A percentile compares a stretch with the other conserved stretches of the same genome.
Evolutionary conservation across 148 eudicot species (phyloP).

Genomic region (Silene conica): DNA sequence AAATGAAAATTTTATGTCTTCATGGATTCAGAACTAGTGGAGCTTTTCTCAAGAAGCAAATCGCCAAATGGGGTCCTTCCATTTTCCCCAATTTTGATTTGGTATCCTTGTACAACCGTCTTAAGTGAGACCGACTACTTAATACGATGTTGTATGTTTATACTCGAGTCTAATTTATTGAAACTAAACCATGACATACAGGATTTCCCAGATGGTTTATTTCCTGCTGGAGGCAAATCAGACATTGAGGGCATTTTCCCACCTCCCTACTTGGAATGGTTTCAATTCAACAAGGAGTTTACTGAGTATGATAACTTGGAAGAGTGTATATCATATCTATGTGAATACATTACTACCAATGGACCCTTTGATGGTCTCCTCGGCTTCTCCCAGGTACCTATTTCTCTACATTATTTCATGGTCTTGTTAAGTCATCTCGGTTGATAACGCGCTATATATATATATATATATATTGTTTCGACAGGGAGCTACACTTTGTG

Average conservation of each 20-base stretch:
- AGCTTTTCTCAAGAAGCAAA: slow-evolving; percentile 63
- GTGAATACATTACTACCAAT: slow-evolving; percentile 57
- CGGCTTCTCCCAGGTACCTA: slow-evolving; percentile 74
- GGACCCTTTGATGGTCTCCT: slow-evolving; percentile 86
- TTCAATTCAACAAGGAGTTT: slow-evolving; percentile 73
- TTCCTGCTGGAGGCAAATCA: slow-evolving; percentile 77
- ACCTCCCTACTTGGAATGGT: slow-evolving; percentile 90
- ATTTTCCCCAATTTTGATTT: slow-evolving; percentile 54
- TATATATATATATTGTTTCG: background rate
- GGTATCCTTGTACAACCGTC: slow-evolving; percentile 31
- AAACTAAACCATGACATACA: slow-evolving; percentile 15
- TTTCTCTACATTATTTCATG: too few species aligned
- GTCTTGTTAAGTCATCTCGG: too few species aligned
- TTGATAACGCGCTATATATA: too few species aligned
- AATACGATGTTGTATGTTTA: too few species aligned
- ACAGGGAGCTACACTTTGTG: slow-evolving; percentile 67
- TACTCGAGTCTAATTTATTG: too few species aligned
- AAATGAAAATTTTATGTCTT: slow-evolving; percentile 66
- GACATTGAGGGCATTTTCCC: slow-evolving; percentile 81
- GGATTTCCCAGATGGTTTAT: slow-evolving; percentile 72
- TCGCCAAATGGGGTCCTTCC: slow-evolving; percentile 79
- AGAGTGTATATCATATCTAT: slow-evolving; percentile 62
- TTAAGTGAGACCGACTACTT: too few species aligned
- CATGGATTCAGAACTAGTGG: slow-evolving; percentile 96
- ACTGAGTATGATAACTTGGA: slow-evolving; percentile 75